Percentiles rank a stretch among this genome's conserved stretches.
Conservation (phyloP, 768 basidiomycete species). For the Exsudoporus frostii region DNA sequence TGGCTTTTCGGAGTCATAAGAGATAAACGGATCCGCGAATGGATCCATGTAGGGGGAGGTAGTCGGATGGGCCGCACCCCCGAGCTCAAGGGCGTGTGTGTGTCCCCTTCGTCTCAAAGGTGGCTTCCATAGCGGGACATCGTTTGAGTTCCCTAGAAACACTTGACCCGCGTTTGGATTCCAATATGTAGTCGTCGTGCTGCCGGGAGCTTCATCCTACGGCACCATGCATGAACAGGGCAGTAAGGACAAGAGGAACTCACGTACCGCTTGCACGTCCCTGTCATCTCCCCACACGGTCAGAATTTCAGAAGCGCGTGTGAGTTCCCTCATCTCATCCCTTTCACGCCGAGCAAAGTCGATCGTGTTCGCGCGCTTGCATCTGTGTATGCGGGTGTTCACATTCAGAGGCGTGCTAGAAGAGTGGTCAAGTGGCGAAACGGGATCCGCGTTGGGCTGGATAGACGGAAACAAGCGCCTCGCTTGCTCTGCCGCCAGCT, state of each 20-base stretch:
- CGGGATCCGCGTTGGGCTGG: not conserved
- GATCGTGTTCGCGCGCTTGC: constrained; percentile 54
- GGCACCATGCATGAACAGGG: constrained; percentile 1
- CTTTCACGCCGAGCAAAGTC: constrained; percentile 81
- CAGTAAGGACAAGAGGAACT: not conserved
- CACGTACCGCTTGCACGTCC: constrained; percentile 11
- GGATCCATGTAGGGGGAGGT: constrained; percentile 15
- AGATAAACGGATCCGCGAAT: constrained; percentile 13
- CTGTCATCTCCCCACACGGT: constrained; percentile 33
- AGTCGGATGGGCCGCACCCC: not conserved
- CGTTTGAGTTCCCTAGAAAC: constrained; percentile 79
- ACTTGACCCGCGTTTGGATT: constrained; percentile 62
- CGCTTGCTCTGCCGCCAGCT: constrained; percentile 2
- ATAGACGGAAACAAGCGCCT: not conserved
- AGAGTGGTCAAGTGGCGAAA: not conserved
- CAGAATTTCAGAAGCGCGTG: constrained; percentile 77
- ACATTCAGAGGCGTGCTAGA: not conserved
- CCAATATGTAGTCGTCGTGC: constrained; percentile 44
- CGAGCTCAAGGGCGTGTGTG: not conserved
- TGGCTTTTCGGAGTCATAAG: constrained; percentile 17
- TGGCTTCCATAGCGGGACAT: constrained; percentile 56
- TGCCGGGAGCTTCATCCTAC: constrained; percentile 26
- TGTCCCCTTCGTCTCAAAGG: constrained; percentile 15
- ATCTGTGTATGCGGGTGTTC: constrained; percentile 24
- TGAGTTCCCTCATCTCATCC: constrained; percentile 88